These are phyloP conservation scores for Poronia punctata DNA, from an alignment of 495 filamentous ascomycete species.

Conservation along the genomic window DNA sequence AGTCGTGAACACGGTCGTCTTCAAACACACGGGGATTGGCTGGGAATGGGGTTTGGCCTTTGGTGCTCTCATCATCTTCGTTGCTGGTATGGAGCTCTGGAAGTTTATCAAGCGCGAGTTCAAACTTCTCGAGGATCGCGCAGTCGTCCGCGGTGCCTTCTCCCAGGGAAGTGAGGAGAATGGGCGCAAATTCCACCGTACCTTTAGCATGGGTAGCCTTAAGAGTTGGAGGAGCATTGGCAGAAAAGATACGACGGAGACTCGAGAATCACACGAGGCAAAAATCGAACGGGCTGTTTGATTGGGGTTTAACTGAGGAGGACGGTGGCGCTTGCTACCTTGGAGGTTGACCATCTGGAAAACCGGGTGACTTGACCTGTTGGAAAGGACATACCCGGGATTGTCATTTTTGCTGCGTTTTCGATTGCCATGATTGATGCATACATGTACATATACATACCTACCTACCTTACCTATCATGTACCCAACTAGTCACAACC, in stretches of 20 bases:
- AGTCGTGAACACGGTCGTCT: constrained; percentile 57
- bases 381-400: too few relatives aligned
- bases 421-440: too few relatives aligned
- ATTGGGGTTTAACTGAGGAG: too few relatives aligned
- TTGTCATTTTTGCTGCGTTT: too few relatives aligned
- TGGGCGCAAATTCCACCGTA: constrained; percentile 26
- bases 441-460: too few relatives aligned
- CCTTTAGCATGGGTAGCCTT: constrained; percentile 36
- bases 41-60: constrained; percentile 68
- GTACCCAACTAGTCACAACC: too few relatives aligned
- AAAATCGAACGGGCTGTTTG: too few relatives aligned
- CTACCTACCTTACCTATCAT: too few relatives aligned
- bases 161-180: constrained; percentile 36
- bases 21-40: constrained; percentile 65
- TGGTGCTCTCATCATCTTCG: constrained; percentile 53
- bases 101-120: constrained; percentile 53
- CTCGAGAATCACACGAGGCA: constrained; percentile 15
- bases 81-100: constrained; percentile 59
- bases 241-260: constrained; percentile 22
- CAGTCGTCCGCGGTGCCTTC: constrained; percentile 33
- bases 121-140: constrained; percentile 37
- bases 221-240: constrained; percentile 35
- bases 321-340: too few relatives aligned
- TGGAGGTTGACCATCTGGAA: too few relatives aligned
- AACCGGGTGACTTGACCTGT: too few relatives aligned